A percentile compares a stretch with the other conserved stretches of the same genome.
phyloP scores from a whole-genome alignment of 164 flowering plant species.

The Houttuynia cordata region DNA sequence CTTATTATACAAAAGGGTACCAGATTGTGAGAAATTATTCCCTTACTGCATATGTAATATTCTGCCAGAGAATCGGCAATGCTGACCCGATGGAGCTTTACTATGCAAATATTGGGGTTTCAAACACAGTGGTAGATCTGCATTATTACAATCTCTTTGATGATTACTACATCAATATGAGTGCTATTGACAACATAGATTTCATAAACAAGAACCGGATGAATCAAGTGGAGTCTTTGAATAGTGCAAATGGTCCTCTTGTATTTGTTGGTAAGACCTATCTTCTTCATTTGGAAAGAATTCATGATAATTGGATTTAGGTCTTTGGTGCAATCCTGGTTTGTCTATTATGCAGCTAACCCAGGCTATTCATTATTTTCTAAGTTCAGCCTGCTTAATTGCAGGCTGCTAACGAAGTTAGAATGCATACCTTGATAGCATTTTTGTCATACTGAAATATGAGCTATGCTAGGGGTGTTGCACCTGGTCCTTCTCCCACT shows the following conservation, averaged over 20 bases:
- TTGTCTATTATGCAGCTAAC: too few relatives aligned
- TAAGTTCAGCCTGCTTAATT: too few relatives aligned
- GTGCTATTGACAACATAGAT: slow-evolving; percentile 41
- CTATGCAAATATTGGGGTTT: slow-evolving; percentile 47
- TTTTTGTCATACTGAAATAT: too few relatives aligned
- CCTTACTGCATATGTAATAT: slow-evolving; percentile 51
- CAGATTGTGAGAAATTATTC: slow-evolving; percentile 63
- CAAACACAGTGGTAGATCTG: slow-evolving; percentile 67
- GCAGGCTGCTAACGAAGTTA: too few relatives aligned
- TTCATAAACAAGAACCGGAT: slow-evolving; percentile 54
- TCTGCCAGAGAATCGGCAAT: slow-evolving; percentile 85
- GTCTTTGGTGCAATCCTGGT: too few relatives aligned
- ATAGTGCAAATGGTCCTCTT: slow-evolving; percentile 65
- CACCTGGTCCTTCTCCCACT: too few relatives aligned
- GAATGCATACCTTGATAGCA: too few relatives aligned
- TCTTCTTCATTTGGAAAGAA: too few relatives aligned
- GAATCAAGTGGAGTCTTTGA: slow-evolving; percentile 45
- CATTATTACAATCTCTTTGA: slow-evolving; percentile 86
- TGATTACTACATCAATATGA: slow-evolving; percentile 45
- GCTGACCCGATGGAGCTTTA: slow-evolving; percentile 77
- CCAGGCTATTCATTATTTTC: too few relatives aligned
- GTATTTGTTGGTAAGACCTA: slow-evolving; percentile 52
- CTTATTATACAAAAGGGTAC: slow-evolving; percentile 69
- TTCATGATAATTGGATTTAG: too few relatives aligned
- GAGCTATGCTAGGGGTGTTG: too few relatives aligned